Base-by-base conservation (phyloP, 1,139 yeast species). In the Arxiozyma telluris region DNA sequence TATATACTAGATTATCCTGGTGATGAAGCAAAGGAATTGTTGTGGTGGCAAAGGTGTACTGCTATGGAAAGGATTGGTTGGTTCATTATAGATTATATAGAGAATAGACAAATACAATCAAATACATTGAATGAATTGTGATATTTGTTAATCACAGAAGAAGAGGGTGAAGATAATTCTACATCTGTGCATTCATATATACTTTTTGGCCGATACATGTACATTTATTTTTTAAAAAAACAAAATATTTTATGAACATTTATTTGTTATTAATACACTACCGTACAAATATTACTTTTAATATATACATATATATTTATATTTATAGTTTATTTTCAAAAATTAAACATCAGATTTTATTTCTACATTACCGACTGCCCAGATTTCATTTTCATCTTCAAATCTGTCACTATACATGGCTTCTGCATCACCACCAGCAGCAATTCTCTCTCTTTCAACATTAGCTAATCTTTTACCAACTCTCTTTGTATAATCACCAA, bases 401-500 rank as follows among this genome's bases (percentile, higher is more conserved):
- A 81, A 80, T 63, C 87, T 78, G 68, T 90, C 97, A 60, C 93
- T 83, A 68, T 78, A 87, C 78, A 89, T 81, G 0, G 91, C 79
- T 63, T 87, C 96, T 20, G 78, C 88, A 66, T 90, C 97, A 57
- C 97, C 97, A 52, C 96, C 97, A 25, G 90, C 96, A 27, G 79
- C 84, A 39, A 88, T 77, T 73, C 96, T 81, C 63, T 88, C 96
- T 64, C 91, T 79, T 69, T 90, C 96, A 52, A 87, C 90, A 41
- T 75, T 75, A 0, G 96, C 97, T 61, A 91, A 78, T 69, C 97
- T 79, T 54, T 76, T 67, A 18, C 87, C 97, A 45, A 91, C 96
- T 71, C 98, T 81, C 72, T 81, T 86, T 5, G 96, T 87, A 70
- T 88, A 91, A 65, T 91, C 98, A 41, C 85, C 82, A 57, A 91